Conservation (phyloP, 2,329 filamentous ascomycete species). For the Xylaria sp. region DNA sequence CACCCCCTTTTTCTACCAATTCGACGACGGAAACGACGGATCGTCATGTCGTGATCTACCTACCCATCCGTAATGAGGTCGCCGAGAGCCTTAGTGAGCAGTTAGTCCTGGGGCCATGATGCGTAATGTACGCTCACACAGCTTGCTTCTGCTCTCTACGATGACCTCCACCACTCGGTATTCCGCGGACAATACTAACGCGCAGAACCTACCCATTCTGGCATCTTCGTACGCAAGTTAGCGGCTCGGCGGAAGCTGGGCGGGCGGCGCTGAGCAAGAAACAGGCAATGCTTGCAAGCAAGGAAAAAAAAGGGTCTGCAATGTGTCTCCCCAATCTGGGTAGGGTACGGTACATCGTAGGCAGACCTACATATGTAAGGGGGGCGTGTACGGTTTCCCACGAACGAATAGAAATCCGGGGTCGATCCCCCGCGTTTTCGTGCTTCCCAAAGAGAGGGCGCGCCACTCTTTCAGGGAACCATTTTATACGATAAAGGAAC, state of each 20-base stretch:
- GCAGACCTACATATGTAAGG: neutral
- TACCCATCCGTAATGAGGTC: no score
- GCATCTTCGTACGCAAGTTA: neutral
- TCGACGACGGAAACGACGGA: neutral
- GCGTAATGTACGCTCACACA: no score
- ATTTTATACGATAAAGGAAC: neutral
- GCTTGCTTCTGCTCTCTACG: no score
- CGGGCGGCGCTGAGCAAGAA: neutral
- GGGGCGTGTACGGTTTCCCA: neutral
- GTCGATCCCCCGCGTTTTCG: slow-evolving; percentile 13
- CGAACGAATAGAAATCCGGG: slow-evolving; percentile 14
- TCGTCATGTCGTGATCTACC: neutral
- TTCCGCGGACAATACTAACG: neutral
- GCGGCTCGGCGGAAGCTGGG: neutral
- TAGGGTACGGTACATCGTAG: no score
- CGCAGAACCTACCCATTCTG: neutral
- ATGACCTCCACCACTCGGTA: neutral
- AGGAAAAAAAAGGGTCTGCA: no score
- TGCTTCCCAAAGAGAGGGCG: neutral
- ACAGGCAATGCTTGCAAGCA: neutral
- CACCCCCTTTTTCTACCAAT: neutral
- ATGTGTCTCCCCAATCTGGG: no score
- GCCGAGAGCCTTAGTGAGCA: no score
- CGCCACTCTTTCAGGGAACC: neutral
- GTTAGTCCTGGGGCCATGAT: no score